These are phyloP conservation scores for Aspergillus hancockii DNA, from an alignment of 495 filamentous ascomycete genomes.

Conservation along the genomic window DNA sequence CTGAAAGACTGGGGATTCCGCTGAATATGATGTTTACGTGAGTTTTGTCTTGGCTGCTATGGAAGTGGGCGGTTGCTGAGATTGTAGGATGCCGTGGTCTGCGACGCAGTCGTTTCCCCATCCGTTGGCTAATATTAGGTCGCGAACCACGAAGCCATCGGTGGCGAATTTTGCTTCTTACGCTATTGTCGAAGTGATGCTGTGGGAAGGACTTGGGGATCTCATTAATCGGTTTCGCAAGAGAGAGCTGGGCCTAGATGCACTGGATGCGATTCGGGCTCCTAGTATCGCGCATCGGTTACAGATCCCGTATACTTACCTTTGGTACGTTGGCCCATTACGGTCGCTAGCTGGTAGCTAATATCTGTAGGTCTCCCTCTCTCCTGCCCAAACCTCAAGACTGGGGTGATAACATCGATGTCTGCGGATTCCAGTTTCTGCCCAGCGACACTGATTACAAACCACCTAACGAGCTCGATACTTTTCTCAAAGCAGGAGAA, in stretches of 20 bases:
- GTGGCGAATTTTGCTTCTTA: slow-evolving; percentile 75
- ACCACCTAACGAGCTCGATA: slow-evolving; percentile 58
- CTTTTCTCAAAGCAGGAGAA: slow-evolving; percentile 63
- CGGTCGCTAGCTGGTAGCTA: background rate
- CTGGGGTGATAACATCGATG: slow-evolving; percentile 67
- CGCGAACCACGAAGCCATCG: slow-evolving; percentile 51
- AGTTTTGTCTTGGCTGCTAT: slow-evolving; percentile 19
- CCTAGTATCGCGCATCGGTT: slow-evolving; percentile 64
- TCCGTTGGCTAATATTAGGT: slow-evolving; percentile 55
- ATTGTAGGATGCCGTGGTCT: slow-evolving; percentile 60
- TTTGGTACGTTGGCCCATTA: slow-evolving; percentile 54
- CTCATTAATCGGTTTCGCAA: slow-evolving; percentile 72
- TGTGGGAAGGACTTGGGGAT: slow-evolving; percentile 78
- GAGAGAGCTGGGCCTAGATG: slow-evolving; percentile 64
- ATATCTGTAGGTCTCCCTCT: slow-evolving; percentile 57
- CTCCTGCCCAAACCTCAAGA: slow-evolving; percentile 78
- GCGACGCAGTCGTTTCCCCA: slow-evolving; percentile 54
- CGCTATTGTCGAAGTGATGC: slow-evolving; percentile 74
- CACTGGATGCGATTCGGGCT: slow-evolving; percentile 65
- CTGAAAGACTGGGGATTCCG: slow-evolving; percentile 77
- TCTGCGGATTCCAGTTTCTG: slow-evolving; percentile 72
- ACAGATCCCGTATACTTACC: slow-evolving; percentile 75
- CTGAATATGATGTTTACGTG: slow-evolving; percentile 83
- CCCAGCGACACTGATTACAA: slow-evolving; percentile 58
- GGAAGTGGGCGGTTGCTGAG: background rate